These are phyloP conservation scores for Aspergillus homomorphus DNA, from an alignment of 495 filamentous ascomycete genomes.

Conservation along the genomic window DNA sequence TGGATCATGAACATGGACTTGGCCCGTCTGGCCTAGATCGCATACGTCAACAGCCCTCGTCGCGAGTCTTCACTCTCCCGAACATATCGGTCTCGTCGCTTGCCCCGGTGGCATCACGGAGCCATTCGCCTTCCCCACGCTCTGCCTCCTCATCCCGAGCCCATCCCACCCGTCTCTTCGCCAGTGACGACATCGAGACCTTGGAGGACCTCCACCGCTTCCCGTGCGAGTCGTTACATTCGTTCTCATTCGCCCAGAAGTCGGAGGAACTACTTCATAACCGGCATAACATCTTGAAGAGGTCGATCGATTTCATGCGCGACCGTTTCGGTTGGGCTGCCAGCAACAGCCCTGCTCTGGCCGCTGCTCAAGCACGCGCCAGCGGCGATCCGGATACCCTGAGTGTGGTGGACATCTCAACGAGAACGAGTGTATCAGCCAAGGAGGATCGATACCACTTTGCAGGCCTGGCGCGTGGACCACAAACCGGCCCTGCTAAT, in stretches of 20 bases:
- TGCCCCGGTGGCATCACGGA: slow-evolving; percentile 45
- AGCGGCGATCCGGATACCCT: slow-evolving; percentile 84
- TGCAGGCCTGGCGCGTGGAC: slow-evolving; percentile 48
- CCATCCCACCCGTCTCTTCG: slow-evolving; percentile 54
- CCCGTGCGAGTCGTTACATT: slow-evolving; percentile 93
- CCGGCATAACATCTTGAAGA: slow-evolving; percentile 88
- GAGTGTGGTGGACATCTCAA: slow-evolving; percentile 83
- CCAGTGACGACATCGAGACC: slow-evolving; percentile 65
- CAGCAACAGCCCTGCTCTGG: slow-evolving; percentile 55
- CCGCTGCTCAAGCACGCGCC: slow-evolving; percentile 76
- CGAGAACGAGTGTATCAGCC: slow-evolving; percentile 70
- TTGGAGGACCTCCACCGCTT: slow-evolving; percentile 89
- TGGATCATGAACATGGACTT: slow-evolving; percentile 61
- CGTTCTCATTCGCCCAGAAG: slow-evolving; percentile 97
- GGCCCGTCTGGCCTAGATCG: slow-evolving; percentile 78
- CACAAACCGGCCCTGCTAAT: slow-evolving; percentile 73
- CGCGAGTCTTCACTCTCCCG: slow-evolving; percentile 62
- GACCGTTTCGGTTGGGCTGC: slow-evolving; percentile 83
- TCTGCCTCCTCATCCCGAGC: slow-evolving; percentile 50
- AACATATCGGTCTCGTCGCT: slow-evolving; percentile 64
- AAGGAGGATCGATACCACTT: slow-evolving; percentile 44
- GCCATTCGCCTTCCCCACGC: slow-evolving; percentile 59
- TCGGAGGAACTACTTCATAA: slow-evolving; percentile 87
- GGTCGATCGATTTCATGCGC: slow-evolving; percentile 96
- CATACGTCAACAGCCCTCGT: slow-evolving; percentile 80